Percentiles rank a stretch among this genome's conserved stretches.
These are phyloP conservation scores for Paecilomyces niveus DNA, from an alignment of 2,329 filamentous ascomycete genomes.

Conservation along the genomic window DNA sequence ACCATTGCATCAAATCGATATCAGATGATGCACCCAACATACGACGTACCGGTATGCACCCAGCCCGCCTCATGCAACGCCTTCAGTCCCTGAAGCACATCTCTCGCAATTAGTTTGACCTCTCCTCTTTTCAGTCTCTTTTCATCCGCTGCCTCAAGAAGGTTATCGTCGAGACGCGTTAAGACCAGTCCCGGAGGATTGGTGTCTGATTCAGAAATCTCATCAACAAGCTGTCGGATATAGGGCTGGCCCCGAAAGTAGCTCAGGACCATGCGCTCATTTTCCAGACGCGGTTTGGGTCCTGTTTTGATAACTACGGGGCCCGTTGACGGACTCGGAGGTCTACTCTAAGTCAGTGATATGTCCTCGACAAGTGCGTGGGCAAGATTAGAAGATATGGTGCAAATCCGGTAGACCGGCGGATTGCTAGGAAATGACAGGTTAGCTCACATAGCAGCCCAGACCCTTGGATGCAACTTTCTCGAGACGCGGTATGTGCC, in stretches of 20 bases:
- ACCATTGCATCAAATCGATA: not conserved
- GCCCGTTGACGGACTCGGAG: not conserved
- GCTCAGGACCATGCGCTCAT: not conserved
- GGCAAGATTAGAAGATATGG: not conserved
- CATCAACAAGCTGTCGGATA: not conserved
- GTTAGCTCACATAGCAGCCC: not conserved
- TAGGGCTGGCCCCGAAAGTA: not conserved
- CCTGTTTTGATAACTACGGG: not conserved
- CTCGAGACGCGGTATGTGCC: not conserved
- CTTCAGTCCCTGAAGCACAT: not conserved
- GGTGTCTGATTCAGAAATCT: not conserved
- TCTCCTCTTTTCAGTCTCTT: not conserved
- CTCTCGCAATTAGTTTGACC: not conserved
- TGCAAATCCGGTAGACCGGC: not conserved
- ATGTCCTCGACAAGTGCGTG: not conserved
- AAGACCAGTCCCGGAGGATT: not conserved
- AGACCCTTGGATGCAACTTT: not conserved
- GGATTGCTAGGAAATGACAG: not conserved
- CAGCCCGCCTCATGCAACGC: not conserved
- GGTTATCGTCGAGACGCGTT: not conserved
- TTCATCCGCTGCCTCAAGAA: not conserved
- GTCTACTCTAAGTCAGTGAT: not conserved
- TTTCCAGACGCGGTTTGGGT: not conserved
- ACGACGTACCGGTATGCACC: not conserved
- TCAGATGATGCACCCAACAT: not conserved